phyloP scores from a whole-genome alignment of 306 rosid species.

The Casuarina glauca region DNA sequence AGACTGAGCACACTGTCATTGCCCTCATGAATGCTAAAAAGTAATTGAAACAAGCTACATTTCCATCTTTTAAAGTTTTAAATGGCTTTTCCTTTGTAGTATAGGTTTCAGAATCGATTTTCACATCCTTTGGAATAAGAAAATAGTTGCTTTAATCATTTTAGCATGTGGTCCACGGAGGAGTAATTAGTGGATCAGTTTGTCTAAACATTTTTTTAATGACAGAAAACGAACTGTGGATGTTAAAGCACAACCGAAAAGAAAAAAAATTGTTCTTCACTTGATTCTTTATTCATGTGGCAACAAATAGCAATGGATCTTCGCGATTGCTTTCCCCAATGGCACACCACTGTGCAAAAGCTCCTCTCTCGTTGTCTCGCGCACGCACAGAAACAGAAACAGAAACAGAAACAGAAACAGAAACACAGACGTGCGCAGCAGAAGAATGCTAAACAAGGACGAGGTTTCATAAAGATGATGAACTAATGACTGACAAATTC shows the following conservation, averaged over 20 bases:
- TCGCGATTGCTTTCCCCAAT: not conserved
- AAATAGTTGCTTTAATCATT: not conserved
- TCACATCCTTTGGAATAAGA: constrained; percentile 21
- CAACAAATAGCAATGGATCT: not conserved
- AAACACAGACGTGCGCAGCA: not conserved
- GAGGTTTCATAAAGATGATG: not conserved
- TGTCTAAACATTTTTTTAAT: constrained; percentile 22
- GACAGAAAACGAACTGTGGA: constrained; percentile 40
- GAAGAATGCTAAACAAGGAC: not conserved
- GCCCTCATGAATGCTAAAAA: constrained; percentile 29
- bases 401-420: too few species aligned
- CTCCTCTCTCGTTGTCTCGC: not conserved
- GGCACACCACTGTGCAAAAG: not conserved
- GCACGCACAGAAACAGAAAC: too few species aligned
- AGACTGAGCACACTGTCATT: constrained; percentile 43
- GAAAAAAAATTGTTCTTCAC: constrained; percentile 13
- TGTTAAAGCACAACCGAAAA: constrained; percentile 24
- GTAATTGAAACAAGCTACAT: not conserved
- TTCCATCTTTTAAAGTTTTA: not conserved
- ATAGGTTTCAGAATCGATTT: too few species aligned
- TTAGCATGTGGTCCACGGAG: constrained; percentile 4
- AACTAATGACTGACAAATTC: not conserved
- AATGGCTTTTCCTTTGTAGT: not conserved
- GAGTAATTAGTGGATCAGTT: not conserved
- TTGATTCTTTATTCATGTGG: constrained; percentile 12